Conservation (phyloP, 2,329 filamentous ascomycete species). For the Tympanopsis confertula region DNA sequence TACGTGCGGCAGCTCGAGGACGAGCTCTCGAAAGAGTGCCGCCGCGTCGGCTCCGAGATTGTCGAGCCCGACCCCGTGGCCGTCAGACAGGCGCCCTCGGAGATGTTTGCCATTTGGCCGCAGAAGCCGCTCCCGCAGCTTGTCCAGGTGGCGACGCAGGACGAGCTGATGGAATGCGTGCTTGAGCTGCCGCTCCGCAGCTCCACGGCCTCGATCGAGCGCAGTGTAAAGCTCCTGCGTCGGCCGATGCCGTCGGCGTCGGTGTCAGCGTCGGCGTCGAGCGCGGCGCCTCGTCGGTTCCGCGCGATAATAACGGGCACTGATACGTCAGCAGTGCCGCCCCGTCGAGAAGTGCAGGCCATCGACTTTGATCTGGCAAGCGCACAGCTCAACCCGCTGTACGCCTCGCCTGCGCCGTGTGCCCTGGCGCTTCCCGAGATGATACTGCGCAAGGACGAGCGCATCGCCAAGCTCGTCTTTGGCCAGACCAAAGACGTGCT, state of each 20-base stretch:
- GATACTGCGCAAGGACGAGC: slow-evolving; percentile 15
- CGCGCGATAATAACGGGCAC: slow-evolving; percentile 9
- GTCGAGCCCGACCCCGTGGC: slow-evolving; percentile 9
- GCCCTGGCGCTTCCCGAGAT: slow-evolving; percentile 11
- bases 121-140: not conserved
- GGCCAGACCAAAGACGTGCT: slow-evolving; percentile 11
- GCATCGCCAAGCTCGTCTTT: slow-evolving; percentile 16
- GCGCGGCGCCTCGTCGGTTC: slow-evolving; percentile 11
- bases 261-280: too few relatives aligned
- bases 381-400: slow-evolving; percentile 13
- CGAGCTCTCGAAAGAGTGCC: slow-evolving; percentile 12
- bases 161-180: not conserved
- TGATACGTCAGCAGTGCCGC: slow-evolving; percentile 4
- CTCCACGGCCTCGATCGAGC: slow-evolving; percentile 4
- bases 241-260: too few relatives aligned
- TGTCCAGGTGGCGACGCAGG: not conserved
- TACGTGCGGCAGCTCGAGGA: slow-evolving; percentile 17
- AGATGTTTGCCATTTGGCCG: not conserved
- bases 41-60: slow-evolving; percentile 10
- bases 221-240: slow-evolving; percentile 8
- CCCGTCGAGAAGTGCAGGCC: slow-evolving; percentile 5
- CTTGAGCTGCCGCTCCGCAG: slow-evolving; percentile 3
- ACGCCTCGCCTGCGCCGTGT: slow-evolving; percentile 9
- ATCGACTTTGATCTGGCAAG: slow-evolving; percentile 18
- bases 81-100: not conserved